These are phyloP conservation scores for Stachybotrys chartarum DNA, from an alignment of 2,329 filamentous ascomycete species.

Conservation along the genomic window DNA sequence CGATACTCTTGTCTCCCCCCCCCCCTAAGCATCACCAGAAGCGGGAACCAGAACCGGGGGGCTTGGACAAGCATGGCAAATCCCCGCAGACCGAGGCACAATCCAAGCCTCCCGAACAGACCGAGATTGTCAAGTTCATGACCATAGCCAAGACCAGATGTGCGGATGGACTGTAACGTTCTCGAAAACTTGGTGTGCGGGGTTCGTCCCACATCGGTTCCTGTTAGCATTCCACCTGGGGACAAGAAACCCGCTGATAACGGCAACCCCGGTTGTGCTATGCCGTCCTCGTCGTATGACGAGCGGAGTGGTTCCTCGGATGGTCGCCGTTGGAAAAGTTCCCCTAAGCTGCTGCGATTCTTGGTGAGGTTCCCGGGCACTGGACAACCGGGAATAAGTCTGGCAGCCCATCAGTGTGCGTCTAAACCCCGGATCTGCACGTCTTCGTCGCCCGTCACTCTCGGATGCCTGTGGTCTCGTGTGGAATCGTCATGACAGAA, in stretches of 20 bases:
- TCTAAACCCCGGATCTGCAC: not conserved
- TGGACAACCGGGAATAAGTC: too few species aligned
- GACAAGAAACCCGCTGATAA: not conserved
- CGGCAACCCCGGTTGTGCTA: not conserved
- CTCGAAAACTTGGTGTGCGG: not conserved
- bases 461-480: not conserved
- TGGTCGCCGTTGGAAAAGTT: not conserved
- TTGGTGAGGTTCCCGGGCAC: not conserved
- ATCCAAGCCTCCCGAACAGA: not conserved
- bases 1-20: not conserved
- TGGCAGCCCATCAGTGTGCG: too few species aligned
- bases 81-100: not conserved
- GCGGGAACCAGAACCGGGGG: not conserved
- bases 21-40: not conserved
- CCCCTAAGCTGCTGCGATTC: not conserved
- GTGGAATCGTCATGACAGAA: not conserved
- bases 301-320: not conserved
- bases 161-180: not conserved
- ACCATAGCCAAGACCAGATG: not conserved
- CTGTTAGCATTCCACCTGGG: not conserved
- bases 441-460: not conserved
- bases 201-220: not conserved
- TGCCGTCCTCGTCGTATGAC: not conserved
- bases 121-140: not conserved
- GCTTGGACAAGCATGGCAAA: not conserved